These are phyloP conservation scores for Choanephora cucurbitarum DNA, from an alignment of 371 early-diverging fungal genomes.

Conservation along the genomic window DNA sequence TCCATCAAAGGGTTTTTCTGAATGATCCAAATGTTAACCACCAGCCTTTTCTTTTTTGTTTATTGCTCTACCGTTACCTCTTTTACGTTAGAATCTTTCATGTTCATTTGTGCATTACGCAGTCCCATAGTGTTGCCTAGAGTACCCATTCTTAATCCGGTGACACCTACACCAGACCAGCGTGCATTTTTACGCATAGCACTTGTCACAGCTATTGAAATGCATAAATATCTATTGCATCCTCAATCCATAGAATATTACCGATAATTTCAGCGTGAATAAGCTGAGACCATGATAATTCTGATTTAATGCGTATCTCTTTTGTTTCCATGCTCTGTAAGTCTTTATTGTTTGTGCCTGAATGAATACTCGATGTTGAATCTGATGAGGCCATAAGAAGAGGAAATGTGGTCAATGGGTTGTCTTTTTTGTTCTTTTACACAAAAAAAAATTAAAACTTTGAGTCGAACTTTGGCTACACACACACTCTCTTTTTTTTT, in stretches of 20 bases:
- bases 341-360: not conserved
- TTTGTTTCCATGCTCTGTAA: not conserved
- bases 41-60: not conserved
- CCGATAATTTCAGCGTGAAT: conserved; percentile 80
- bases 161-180: conserved; percentile 75
- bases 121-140: conserved; percentile 71
- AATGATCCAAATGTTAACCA: not conserved
- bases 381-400: conserved; percentile 14
- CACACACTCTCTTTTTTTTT: no score
- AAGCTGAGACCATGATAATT: conserved; percentile 74
- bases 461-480: no score
- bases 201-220: conserved; percentile 60
- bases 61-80: conserved; percentile 15
- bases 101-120: conserved; percentile 46
- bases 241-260: conserved; percentile 11
- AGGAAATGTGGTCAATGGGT: no score
- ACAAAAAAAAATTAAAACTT: no score
- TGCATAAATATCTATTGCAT: not conserved
- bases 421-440: no score
- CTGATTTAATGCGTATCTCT: conserved; percentile 41
- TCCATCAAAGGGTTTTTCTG: conserved; percentile 72
- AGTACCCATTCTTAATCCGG: conserved; percentile 62
- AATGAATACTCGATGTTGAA: not conserved
- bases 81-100: conserved; percentile 17
- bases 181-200: conserved; percentile 88